A percentile compares a stretch with the other conserved stretches of the same genome.
Evolutionary conservation across 495 filamentous ascomycete species (phyloP).

Genomic region (Talaromyces nanjingensis): DNA sequence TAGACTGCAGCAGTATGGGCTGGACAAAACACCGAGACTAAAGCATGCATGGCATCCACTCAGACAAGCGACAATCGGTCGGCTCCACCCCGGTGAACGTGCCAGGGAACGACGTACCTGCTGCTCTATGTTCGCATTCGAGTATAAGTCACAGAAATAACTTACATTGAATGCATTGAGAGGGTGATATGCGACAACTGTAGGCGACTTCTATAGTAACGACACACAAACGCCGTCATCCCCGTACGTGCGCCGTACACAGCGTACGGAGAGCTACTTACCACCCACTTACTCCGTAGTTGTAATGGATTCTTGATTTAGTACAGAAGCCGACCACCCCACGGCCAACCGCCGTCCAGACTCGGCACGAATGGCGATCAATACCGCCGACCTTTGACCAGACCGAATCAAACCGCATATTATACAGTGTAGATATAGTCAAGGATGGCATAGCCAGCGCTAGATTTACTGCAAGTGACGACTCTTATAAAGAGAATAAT

Average conservation of each 20-base stretch:
- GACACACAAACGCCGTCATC: not conserved
- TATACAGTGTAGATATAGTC: not conserved
- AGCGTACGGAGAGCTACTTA: not conserved
- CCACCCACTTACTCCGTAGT: not conserved
- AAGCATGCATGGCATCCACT: not conserved
- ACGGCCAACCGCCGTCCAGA: not conserved
- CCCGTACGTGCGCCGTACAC: not conserved
- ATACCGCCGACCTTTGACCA: not conserved
- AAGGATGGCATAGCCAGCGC: not conserved
- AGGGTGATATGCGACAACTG: not conserved
- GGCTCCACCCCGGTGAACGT: slow-evolving; percentile 3
- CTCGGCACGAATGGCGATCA: not conserved
- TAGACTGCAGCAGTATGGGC: not conserved
- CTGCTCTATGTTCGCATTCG: not conserved
- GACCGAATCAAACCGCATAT: not conserved
- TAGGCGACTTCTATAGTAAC: not conserved
- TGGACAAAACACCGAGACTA: not conserved
- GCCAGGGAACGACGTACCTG: slow-evolving; percentile 2
- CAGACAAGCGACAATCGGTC: not conserved
- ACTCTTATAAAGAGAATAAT: not conserved
- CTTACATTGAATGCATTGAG: not conserved
- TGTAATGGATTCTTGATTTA: not conserved
- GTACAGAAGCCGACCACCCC: not conserved
- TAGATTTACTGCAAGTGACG: not conserved
- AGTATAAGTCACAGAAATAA: not conserved